Conservation (phyloP, 306 rosid genomes). For the Medicago arabica region DNA sequence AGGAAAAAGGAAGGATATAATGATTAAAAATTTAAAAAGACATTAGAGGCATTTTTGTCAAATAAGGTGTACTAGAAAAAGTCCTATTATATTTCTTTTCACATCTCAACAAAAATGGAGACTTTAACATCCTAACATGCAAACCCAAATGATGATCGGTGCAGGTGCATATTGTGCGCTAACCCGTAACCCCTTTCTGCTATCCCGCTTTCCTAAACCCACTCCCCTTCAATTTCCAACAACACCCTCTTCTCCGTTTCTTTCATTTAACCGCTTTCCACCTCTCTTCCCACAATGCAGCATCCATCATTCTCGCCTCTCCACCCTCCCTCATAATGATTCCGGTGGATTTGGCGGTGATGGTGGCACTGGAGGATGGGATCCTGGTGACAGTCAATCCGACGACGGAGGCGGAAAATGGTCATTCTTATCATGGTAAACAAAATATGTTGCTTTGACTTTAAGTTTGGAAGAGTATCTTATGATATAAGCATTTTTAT, state of each 20-base stretch:
- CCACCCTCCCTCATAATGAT: constrained; percentile 55
- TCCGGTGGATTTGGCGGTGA: constrained; percentile 41
- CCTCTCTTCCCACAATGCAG: constrained; percentile 20
- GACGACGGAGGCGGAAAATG: neutral
- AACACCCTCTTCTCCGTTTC: neutral
- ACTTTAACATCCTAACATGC: neutral
- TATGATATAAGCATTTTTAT: no score
- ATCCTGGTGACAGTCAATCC: neutral
- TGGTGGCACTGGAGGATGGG: neutral
- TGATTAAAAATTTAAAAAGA: no score
- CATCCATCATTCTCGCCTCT: constrained; percentile 45
- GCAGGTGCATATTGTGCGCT: constrained; percentile 42
- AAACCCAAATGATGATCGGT: constrained; percentile 48
- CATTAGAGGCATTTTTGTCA: no score
- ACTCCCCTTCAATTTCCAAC: constrained; percentile 25
- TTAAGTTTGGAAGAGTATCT: no score
- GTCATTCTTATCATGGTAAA: constrained; percentile 60
- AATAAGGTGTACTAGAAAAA: no score
- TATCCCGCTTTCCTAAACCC: constrained; percentile 36
- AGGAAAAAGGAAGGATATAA: no score
- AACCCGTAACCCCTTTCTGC: constrained; percentile 40
- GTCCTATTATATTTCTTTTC: no score
- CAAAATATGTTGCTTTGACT: neutral
- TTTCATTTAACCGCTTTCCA: neutral
- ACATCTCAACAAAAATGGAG: no score